These are phyloP conservation scores for Fusarium napiforme DNA, from an alignment of 2,329 filamentous ascomycete species.

Conservation along the genomic window DNA sequence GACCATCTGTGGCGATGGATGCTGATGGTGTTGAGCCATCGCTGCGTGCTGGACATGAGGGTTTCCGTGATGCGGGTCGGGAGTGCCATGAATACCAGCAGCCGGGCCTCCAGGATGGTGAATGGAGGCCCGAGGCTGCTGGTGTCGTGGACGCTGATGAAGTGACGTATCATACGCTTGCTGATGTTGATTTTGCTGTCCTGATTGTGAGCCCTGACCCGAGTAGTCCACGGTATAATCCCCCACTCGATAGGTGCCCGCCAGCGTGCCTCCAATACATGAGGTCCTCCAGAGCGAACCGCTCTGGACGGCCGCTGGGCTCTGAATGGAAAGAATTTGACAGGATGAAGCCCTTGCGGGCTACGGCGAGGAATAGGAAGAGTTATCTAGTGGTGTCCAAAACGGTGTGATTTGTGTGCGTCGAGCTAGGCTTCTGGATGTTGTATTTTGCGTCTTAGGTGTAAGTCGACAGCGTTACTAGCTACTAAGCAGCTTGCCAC, in stretches of 20 bases:
- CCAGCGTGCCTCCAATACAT: slow-evolving; percentile 78
- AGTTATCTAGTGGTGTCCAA: slow-evolving; percentile 37
- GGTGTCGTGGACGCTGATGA: slow-evolving; percentile 50
- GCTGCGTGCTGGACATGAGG: slow-evolving; percentile 48
- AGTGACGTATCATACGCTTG: slow-evolving; percentile 68
- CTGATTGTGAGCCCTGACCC: slow-evolving; percentile 73
- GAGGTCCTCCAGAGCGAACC: slow-evolving; percentile 80
- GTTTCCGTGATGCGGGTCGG: slow-evolving; percentile 52
- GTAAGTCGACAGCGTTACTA: slow-evolving; percentile 43
- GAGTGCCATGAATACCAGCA: slow-evolving; percentile 58
- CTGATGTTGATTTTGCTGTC: slow-evolving; percentile 71
- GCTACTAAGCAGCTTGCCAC: slow-evolving; percentile 42
- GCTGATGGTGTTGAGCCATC: slow-evolving; percentile 57
- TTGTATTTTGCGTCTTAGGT: slow-evolving; percentile 38
- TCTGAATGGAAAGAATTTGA: slow-evolving; percentile 70
- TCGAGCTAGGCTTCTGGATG: slow-evolving; percentile 34
- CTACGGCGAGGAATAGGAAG: slow-evolving; percentile 54
- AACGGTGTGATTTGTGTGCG: slow-evolving; percentile 44
- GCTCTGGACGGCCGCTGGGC: slow-evolving; percentile 77
- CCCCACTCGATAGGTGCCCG: slow-evolving; percentile 77
- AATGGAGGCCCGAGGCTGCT: slow-evolving; percentile 59
- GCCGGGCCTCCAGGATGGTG: slow-evolving; percentile 57
- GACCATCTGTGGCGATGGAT: slow-evolving; percentile 64
- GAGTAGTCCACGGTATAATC: slow-evolving; percentile 82
- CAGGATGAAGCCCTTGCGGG: slow-evolving; percentile 64